These are phyloP conservation scores for Cornus kousa DNA, from an alignment of 148 eudicot species.

Conservation along the genomic window DNA sequence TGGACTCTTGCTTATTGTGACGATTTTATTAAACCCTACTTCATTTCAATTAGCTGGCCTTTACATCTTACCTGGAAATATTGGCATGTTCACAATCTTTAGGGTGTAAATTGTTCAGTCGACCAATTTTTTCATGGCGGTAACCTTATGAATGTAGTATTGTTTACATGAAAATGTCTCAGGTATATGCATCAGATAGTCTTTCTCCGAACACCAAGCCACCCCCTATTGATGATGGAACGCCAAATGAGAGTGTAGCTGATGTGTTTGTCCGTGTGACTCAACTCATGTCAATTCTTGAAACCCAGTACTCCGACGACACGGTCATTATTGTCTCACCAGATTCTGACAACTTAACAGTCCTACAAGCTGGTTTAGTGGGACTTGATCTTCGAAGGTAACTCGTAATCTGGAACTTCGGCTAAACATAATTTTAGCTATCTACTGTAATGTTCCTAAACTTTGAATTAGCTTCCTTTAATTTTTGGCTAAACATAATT, in stretches of 20 bases:
- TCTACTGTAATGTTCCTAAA: too few relatives aligned
- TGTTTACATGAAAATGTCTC: too few relatives aligned
- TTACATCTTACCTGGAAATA: too few relatives aligned
- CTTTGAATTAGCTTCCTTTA: too few relatives aligned
- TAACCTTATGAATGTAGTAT: not conserved
- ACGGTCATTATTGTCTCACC: slow-evolving; percentile 90
- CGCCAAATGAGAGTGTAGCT: slow-evolving; percentile 94
- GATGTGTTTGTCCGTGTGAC: slow-evolving; percentile 98
- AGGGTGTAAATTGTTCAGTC: not conserved
- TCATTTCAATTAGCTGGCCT: too few relatives aligned
- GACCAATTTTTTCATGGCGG: not conserved
- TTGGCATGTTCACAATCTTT: too few relatives aligned
- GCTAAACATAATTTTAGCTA: too few relatives aligned
- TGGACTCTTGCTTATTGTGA: too few relatives aligned
- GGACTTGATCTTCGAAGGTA: slow-evolving; percentile 95
- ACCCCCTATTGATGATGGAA: slow-evolving; percentile 87
- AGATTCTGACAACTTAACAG: slow-evolving; percentile 85
- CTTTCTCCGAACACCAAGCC: slow-evolving; percentile 78
- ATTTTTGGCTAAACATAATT: not conserved
- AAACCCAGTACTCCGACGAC: slow-evolving; percentile 92
- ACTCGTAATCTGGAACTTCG: not conserved
- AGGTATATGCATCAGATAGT: slow-evolving; percentile 83
- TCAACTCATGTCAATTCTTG: slow-evolving; percentile 96
- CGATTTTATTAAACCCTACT: too few relatives aligned
- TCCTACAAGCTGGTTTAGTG: slow-evolving; percentile 83